A percentile compares a stretch with the other conserved stretches of the same genome.
Evolutionary conservation across 768 basidiomycete species (phyloP).

Genomic region (Strobilomyces dryophilus): DNA sequence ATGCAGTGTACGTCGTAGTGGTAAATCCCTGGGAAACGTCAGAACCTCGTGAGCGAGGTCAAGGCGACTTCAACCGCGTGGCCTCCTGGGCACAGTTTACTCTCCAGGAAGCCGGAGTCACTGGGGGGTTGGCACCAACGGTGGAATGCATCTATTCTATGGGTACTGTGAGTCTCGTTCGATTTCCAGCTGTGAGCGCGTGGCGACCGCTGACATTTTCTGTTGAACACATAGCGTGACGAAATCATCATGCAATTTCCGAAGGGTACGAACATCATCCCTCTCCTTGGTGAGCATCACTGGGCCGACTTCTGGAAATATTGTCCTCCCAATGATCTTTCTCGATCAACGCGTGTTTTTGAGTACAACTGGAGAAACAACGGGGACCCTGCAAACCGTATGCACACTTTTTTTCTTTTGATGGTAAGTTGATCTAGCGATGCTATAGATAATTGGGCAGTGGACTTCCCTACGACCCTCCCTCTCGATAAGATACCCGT

Average conservation of each 20-base stretch:
- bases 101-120: conserved; percentile 19
- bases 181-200: not conserved
- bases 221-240: conserved; percentile 16
- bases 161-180: conserved; percentile 27
- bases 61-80: conserved; percentile 18
- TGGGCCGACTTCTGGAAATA: conserved; percentile 14
- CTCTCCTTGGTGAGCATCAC: conserved; percentile 27
- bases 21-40: conserved; percentile 22
- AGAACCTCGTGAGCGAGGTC: conserved; percentile 4
- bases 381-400: conserved; percentile 30
- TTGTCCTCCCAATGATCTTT: conserved; percentile 2
- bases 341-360: conserved; percentile 21
- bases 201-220: not conserved
- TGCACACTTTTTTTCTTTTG: conserved; percentile 2
- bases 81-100: conserved; percentile 24
- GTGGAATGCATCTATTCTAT: conserved; percentile 26
- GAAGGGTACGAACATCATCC: conserved; percentile 20
- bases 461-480: conserved; percentile 14
- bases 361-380: conserved; percentile 30
- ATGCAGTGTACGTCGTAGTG: conserved; percentile 23
- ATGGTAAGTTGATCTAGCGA: not conserved
- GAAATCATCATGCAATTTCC: conserved; percentile 29
- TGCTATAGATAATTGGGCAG: conserved; percentile 25
- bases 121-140: conserved; percentile 6
- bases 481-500: conserved; percentile 10